Percentiles rank a stretch among this genome's conserved stretches.
phyloP scores from a whole-genome alignment of 1,139 yeast genomes.

The Pichia sp. region DNA sequence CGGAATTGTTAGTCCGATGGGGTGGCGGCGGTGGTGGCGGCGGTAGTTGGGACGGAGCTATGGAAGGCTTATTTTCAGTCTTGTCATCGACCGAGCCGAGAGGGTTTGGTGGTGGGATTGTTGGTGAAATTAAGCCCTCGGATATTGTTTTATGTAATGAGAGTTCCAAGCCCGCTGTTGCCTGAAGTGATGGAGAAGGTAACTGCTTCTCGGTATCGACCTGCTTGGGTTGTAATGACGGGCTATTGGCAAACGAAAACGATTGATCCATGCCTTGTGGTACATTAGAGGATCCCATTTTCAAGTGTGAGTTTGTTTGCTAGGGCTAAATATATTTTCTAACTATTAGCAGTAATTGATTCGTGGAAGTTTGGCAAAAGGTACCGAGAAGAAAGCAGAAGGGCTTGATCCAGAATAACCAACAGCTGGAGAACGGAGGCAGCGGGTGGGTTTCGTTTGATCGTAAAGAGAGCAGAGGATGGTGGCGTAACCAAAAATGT shows the following conservation, averaged over 20 bases:
- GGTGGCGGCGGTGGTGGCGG: slow-evolving; percentile 3
- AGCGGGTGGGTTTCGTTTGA: neutral
- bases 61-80: neutral
- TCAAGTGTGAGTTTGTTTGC: neutral
- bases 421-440: neutral
- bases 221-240: neutral
- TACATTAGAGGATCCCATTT: neutral
- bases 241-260: slow-evolving; percentile 3
- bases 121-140: neutral
- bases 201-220: neutral
- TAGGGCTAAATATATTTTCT: neutral
- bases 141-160: neutral
- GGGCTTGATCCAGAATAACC: neutral
- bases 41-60: neutral
- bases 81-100: neutral
- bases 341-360: neutral
- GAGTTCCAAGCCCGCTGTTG: neutral
- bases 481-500: neutral
- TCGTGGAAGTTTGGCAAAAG: neutral
- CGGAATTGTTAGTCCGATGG: neutral
- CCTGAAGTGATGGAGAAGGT: neutral
- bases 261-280: slow-evolving; percentile 1
- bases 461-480: neutral
- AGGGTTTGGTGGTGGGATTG: neutral
- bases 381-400: neutral